phyloP scores from a whole-genome alignment of 2,329 filamentous ascomycete genomes.

The Xylaria sp. region DNA sequence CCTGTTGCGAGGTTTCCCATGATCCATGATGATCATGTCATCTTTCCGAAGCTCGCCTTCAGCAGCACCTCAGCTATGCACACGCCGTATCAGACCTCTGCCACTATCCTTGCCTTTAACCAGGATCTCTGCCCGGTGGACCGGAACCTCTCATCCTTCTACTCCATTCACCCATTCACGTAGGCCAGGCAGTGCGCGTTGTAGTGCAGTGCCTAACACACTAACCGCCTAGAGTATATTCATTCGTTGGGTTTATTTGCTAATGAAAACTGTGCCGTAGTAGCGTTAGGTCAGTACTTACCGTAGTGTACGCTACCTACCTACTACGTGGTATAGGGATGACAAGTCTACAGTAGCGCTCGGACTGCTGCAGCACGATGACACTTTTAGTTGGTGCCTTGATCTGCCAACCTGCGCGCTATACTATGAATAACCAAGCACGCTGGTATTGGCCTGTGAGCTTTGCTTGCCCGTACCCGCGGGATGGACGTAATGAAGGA shows the following conservation, averaged over 20 bases:
- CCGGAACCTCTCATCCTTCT: conserved; percentile 27
- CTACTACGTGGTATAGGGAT: background rate
- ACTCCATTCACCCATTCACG: background rate
- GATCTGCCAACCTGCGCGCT: background rate
- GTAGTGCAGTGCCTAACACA: background rate
- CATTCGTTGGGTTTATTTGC: conserved; percentile 14
- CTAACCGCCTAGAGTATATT: background rate
- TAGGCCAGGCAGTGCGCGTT: background rate
- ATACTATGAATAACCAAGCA: background rate
- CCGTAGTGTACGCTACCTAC: background rate
- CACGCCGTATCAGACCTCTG: conserved; percentile 33
- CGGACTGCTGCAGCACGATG: conserved; percentile 23
- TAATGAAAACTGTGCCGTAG: conserved; percentile 5
- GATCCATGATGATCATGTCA: conserved; percentile 24
- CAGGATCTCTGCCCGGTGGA: conserved; percentile 44
- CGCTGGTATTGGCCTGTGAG: conserved; percentile 17
- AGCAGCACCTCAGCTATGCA: conserved; percentile 26
- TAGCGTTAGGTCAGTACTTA: background rate
- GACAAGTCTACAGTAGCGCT: conserved; percentile 7
- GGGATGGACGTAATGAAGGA: conserved; percentile 22
- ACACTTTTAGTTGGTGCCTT: conserved; percentile 9
- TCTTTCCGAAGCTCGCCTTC: conserved; percentile 17
- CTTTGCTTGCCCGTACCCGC: conserved; percentile 18
- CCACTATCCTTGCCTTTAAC: conserved; percentile 39
- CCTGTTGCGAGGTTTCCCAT: conserved; percentile 9